A percentile compares a stretch with the other conserved stretches of the same genome.
Conservation (phyloP, 805 yeast species). For the Pichia eremophila region DNA sequence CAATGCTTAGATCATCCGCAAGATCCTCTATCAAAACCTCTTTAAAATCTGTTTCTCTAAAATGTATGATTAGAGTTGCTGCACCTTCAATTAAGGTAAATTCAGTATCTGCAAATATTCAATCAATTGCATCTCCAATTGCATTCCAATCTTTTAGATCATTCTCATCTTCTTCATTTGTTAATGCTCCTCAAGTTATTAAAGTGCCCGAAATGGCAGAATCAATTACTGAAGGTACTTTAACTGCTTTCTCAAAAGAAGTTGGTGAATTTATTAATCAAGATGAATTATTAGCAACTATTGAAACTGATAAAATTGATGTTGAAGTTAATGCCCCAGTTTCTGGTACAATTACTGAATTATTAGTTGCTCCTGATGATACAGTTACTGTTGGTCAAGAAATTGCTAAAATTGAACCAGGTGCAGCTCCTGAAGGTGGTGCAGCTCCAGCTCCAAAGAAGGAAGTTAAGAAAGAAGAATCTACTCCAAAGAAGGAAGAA, state of each 20-base stretch:
- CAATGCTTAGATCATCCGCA: conserved; percentile 15
- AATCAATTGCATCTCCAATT: neutral
- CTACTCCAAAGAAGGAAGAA: conserved; percentile 1
- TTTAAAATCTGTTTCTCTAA: neutral
- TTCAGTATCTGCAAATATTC: neutral
- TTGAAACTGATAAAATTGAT: conserved; percentile 97
- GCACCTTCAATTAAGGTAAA: neutral
- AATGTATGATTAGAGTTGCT: neutral
- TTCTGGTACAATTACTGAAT: conserved; percentile 79
- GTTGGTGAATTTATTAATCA: conserved; percentile 82
- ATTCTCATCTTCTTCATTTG: conserved; percentile 1
- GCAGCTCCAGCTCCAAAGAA: conserved; percentile 27
- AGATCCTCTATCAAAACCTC: conserved; percentile 5
- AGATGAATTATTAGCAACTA: conserved; percentile 91
- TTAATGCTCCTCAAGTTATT: conserved; percentile 31
- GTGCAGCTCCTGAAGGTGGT: conserved; percentile 55
- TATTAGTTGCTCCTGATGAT: conserved; percentile 76
- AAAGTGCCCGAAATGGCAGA: conserved; percentile 99
- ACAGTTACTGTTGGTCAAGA: conserved; percentile 96
- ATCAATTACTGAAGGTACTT: conserved; percentile 94
- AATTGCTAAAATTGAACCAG: conserved; percentile 76
- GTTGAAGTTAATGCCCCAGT: conserved; percentile 94
- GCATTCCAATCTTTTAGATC: neutral
- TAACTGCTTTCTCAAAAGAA: conserved; percentile 53
- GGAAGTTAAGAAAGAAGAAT: conserved; percentile 6